A percentile compares a stretch with the other conserved stretches of the same genome.
These are phyloP conservation scores for Phallus indusiatus DNA, from an alignment of 768 basidiomycete genomes.

Conservation along the genomic window DNA sequence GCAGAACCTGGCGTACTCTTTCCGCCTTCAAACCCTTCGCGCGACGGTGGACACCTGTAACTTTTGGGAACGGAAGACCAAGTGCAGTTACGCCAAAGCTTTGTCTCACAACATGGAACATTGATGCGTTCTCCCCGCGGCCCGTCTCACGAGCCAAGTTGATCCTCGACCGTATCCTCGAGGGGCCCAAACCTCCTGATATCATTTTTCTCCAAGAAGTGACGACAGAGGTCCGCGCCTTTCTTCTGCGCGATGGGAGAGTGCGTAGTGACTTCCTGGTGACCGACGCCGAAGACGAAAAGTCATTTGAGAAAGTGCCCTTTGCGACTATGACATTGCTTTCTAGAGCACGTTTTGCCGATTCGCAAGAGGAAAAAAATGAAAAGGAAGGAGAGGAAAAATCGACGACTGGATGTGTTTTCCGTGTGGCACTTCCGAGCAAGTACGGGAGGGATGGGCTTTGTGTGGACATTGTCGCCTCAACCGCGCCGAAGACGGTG, in stretches of 20 bases:
- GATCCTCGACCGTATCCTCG: constrained; percentile 26
- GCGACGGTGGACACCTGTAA: constrained; percentile 17
- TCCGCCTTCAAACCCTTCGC: constrained; percentile 18
- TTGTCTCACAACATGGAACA: constrained; percentile 29
- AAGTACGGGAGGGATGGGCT: constrained; percentile 29
- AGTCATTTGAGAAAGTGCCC: constrained; percentile 23
- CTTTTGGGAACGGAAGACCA: constrained; percentile 16
- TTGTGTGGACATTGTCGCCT: constrained; percentile 25
- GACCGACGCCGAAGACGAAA: constrained; percentile 30
- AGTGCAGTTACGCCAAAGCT: constrained; percentile 3
- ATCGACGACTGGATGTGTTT: constrained; percentile 22
- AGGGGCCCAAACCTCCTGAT: constrained; percentile 24
- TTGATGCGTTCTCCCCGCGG: constrained; percentile 25
- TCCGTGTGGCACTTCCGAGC: constrained; percentile 27
- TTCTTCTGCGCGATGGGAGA: constrained; percentile 25
- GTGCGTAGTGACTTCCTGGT: constrained; percentile 25
- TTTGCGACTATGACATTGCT: constrained; percentile 32
- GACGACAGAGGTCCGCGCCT: constrained; percentile 19
- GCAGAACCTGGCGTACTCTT: background rate
- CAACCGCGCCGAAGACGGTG: constrained; percentile 13
- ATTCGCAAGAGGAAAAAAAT: constrained; percentile 16
- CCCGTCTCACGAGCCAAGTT: constrained; percentile 25
- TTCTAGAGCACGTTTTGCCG: constrained; percentile 24
- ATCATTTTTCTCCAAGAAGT: constrained; percentile 34
- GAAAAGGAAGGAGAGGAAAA: constrained; percentile 17